Evolutionary conservation across 345 rosid genomes (phyloP), one percentile per base, ranked within the genome.

Genomic region (Salix suchowensis): DNA sequence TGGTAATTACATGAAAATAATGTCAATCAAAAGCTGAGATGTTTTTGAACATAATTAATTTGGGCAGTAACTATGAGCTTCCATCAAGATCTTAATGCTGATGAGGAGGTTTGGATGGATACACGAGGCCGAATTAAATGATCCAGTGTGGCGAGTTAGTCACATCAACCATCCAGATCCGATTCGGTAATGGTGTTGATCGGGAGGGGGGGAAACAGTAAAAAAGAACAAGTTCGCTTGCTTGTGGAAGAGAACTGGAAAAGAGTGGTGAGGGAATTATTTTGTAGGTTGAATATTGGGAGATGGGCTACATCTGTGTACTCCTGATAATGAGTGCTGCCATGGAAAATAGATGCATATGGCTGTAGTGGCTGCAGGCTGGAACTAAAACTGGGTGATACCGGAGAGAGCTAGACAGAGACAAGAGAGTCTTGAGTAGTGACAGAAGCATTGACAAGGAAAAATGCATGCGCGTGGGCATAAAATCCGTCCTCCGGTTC

Each of bases 391-490:
- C 32, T 23, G n/a, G 24, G 37, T 61, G 70, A 70, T 15, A 50
- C 23, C 34, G 71, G 50, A 13, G 24, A 23, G 74, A 4, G 37
- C 6, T 36, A 23, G 72, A 28, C 23, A 44, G 14, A 5, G 44
- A 21, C 70, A 34, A 54, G 60, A 39, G 76, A 37, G 68, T 23
- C 37, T 15, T 19, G 12, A 16, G 61, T 52, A 32, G 74, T 71
- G 52, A 21, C 54, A 68, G 4, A 3, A 5, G 11, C 34, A 71
- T 52, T 26, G 50, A 48, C 65, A 5, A n/a, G 10, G 34, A 32
- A 18, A 21, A 34, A 48, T 50, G 86, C 86, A 86, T 86, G 91
- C 91, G 94, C 90, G 83, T 79, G 88, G 86, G 81, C 88, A 86
- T 75, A 77, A 78, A 85, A 85, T 77, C 85, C 77, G 75, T 74